A percentile compares a stretch with the other conserved stretches of the same genome.
Evolutionary conservation across 2,329 filamentous ascomycete genomes (phyloP).

Genomic region (Clonostachys rosea): DNA sequence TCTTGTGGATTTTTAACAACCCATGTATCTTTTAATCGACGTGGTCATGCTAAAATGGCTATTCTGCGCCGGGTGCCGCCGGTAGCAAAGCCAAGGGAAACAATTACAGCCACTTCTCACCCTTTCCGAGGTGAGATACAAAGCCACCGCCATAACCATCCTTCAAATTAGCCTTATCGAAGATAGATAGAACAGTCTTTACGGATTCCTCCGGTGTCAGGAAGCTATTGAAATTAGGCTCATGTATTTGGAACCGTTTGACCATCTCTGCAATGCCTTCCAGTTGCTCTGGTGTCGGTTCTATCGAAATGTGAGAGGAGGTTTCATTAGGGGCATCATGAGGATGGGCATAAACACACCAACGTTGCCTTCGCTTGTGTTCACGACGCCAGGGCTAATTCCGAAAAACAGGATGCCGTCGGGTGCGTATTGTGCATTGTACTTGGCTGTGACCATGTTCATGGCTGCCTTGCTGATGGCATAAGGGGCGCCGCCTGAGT

Average conservation of each 20-base stretch:
- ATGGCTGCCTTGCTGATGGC: slow-evolving; percentile 42
- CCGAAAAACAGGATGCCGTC: slow-evolving; percentile 44
- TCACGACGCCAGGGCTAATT: slow-evolving; percentile 5
- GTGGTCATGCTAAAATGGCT: too few relatives aligned
- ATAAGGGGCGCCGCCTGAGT: slow-evolving; percentile 32
- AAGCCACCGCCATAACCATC: slow-evolving; percentile 2
- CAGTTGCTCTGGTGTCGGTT: background rate
- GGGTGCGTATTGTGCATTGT: slow-evolving; percentile 35
- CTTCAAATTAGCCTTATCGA: background rate
- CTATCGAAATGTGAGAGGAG: background rate
- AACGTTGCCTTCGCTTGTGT: background rate
- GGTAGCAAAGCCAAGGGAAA: too few relatives aligned
- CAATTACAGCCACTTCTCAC: too few relatives aligned
- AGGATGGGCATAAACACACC: background rate
- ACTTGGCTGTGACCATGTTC: slow-evolving; percentile 44
- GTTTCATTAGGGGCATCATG: background rate
- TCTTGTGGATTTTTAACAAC: too few relatives aligned
- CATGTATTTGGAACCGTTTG: slow-evolving; percentile 1
- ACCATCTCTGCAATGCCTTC: background rate
- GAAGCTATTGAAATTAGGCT: slow-evolving; percentile 1
- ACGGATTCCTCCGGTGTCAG: slow-evolving; percentile 2
- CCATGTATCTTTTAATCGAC: too few relatives aligned
- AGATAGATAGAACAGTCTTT: background rate
- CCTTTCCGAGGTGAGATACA: slow-evolving; percentile 3
- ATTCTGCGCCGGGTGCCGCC: too few relatives aligned